phyloP scores from a whole-genome alignment of 768 basidiomycete species.

The Leccinum variicolor region DNA sequence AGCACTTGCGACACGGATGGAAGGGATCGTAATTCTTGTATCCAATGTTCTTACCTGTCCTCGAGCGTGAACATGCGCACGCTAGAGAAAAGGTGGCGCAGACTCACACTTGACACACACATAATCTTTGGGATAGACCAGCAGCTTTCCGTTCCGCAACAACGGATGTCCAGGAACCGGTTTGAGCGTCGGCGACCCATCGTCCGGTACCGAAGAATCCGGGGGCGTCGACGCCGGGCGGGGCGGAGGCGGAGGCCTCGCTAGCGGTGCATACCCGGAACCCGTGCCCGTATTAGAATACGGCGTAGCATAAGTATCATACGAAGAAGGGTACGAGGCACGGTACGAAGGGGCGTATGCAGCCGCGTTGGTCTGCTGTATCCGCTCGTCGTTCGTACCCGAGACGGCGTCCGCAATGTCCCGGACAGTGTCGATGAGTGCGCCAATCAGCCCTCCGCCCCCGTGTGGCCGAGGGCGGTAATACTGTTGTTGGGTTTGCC shows the following conservation, averaged over 20 bases:
- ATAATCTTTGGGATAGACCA: constrained; percentile 68
- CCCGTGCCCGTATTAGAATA: background rate
- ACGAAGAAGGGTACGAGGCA: background rate
- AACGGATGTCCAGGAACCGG: constrained; percentile 70
- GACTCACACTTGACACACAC: constrained; percentile 65
- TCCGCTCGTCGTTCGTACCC: constrained; percentile 19
- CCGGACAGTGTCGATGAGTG: constrained; percentile 24
- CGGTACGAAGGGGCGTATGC: constrained; percentile 13
- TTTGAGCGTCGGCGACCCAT: constrained; percentile 58
- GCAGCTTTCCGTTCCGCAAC: constrained; percentile 52
- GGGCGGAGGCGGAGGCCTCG: background rate
- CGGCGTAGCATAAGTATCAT: constrained; percentile 8
- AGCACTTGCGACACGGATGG: constrained; percentile 70
- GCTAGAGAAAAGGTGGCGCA: background rate
- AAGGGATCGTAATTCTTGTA: constrained; percentile 67
- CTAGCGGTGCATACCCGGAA: constrained; percentile 14
- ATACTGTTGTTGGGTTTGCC: constrained; percentile 21
- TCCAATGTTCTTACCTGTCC: constrained; percentile 66
- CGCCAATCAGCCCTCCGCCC: constrained; percentile 27
- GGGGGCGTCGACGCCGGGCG: constrained; percentile 17
- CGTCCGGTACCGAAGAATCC: constrained; percentile 33
- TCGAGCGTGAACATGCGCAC: background rate
- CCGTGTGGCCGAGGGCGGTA: constrained; percentile 7
- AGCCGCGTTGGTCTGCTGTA: constrained; percentile 13
- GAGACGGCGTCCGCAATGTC: constrained; percentile 31